phyloP scores from a whole-genome alignment of 1,284 basidiomycete genomes.

The Cutaneotrichosporon mucoides region DNA sequence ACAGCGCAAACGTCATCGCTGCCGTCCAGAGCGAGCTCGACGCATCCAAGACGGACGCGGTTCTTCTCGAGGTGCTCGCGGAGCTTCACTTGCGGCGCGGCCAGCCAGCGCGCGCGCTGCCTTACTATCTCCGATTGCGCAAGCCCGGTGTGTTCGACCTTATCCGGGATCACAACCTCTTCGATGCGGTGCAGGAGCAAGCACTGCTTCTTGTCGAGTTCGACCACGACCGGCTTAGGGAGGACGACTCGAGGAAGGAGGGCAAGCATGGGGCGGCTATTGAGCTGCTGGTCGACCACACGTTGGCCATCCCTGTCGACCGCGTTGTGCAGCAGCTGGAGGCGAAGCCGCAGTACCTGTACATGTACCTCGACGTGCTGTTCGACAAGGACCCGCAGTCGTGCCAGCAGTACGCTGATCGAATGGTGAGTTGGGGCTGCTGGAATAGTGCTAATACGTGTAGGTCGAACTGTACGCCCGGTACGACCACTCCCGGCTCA shows the following conservation, averaged over 20 bases:
- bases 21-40: slow-evolving; percentile 81
- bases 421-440: slow-evolving; percentile 57
- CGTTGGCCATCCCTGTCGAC: slow-evolving; percentile 87
- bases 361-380: slow-evolving; percentile 87
- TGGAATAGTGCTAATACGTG: neutral
- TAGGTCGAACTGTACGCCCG: slow-evolving; percentile 89
- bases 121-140: slow-evolving; percentile 80
- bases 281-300: slow-evolving; percentile 84
- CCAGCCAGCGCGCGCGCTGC: slow-evolving; percentile 89
- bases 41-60: slow-evolving; percentile 56
- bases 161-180: slow-evolving; percentile 89
- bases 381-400: slow-evolving; percentile 81
- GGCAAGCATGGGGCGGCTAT: slow-evolving; percentile 63
- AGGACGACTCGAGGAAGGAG: slow-evolving; percentile 21
- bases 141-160: slow-evolving; percentile 89
- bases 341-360: slow-evolving; percentile 73
- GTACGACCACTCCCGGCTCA: slow-evolving; percentile 70
- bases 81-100: slow-evolving; percentile 86
- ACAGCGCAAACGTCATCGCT: slow-evolving; percentile 76
- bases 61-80: slow-evolving; percentile 87
- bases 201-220: slow-evolving; percentile 89
- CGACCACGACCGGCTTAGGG: slow-evolving; percentile 75
- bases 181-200: slow-evolving; percentile 91
- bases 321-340: slow-evolving; percentile 85
- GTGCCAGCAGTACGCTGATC: slow-evolving; percentile 74